A percentile compares a stretch with the other conserved stretches of the same genome.
Conservation (phyloP, 768 basidiomycete genomes). For the Leucosporidium scottii region DNA sequence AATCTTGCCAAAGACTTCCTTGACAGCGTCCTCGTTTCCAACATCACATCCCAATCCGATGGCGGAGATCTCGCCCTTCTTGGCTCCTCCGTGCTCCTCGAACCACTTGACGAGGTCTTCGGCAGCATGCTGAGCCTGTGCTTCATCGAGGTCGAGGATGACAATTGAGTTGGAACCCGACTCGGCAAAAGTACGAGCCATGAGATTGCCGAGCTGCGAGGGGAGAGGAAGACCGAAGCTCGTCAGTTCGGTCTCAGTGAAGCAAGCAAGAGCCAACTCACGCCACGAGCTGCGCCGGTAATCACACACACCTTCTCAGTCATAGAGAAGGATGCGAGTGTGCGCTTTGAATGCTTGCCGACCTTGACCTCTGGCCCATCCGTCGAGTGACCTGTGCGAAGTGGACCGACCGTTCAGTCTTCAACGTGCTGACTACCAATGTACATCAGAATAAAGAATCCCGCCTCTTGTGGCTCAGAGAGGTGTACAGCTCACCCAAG, state of each 20-base stretch:
- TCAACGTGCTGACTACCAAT: too few relatives aligned
- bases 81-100: constrained; percentile 50
- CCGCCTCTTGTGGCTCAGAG: not conserved
- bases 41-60: constrained; percentile 83
- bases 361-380: constrained; percentile 37
- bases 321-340: constrained; percentile 71
- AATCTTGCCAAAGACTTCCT: constrained; percentile 61
- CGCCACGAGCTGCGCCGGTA: constrained; percentile 83
- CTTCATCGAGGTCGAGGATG: constrained; percentile 70
- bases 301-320: constrained; percentile 79
- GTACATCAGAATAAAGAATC: too few relatives aligned
- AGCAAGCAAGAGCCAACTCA: constrained; percentile 1
- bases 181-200: constrained; percentile 81
- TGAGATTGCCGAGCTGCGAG: constrained; percentile 63
- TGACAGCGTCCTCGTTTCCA: constrained; percentile 68
- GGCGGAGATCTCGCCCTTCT: constrained; percentile 56
- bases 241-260: not conserved
- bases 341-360: constrained; percentile 44
- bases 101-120: constrained; percentile 58
- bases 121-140: constrained; percentile 61
- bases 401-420: constrained; percentile 9
- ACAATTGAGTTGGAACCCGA: constrained; percentile 75
- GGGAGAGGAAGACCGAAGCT: not conserved
- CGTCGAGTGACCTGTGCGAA: constrained; percentile 38
- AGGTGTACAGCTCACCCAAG: too few relatives aligned